Evolutionary conservation across 768 basidiomycete species (phyloP), one percentile per base, ranked within the genome.

Genomic region (Punctularia strigosozonata): DNA sequence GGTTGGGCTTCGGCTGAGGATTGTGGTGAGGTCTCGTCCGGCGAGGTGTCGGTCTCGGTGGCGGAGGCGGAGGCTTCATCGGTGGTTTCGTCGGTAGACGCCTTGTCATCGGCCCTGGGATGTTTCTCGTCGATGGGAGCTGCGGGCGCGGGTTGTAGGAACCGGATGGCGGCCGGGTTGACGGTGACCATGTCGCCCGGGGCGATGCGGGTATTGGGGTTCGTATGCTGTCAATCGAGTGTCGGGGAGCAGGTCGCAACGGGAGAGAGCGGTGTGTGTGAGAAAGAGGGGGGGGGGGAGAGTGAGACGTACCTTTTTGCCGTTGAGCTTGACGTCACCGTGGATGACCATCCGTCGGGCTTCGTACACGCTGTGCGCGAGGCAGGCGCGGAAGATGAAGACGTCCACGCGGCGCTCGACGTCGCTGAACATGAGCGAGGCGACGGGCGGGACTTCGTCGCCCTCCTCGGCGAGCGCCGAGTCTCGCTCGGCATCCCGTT

Each of bases 121-220:
- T n/a, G n/a, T n/a, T n/a, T n/a, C n/a, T n/a, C n/a, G n/a, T n/a
- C n/a, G n/a, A n/a, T n/a, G 10, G 8, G 8, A 19, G 33, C 8
- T 19, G 10, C 19, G 18, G 33, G 33, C 10, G 18, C 67, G 3
- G 39, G 25, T 43, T 60, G 62, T 42, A 92, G 65, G 59, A 92
- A 84, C 5, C 77, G 68, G 25, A 95, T 87, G 12, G 79, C 78
- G 12, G 60, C 52, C 0, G 90, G 89, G 45, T 95, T 75, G 19
- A 98, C 87, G 6, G 89, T 76, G 33, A 97, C 72, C 76, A 98
- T 80, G 54, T 98, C 94, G 6, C 94, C 94, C 6, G 94, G 94
- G 30, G 88, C 82, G 18, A 97, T 66, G 30, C 88, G 77, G 12
- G 82, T 84, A 52, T 90, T 91, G 17, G 91, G 74, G 46, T 90